Conservation (phyloP, 73 alveolate species). For the Uronychia setigera region DNA sequence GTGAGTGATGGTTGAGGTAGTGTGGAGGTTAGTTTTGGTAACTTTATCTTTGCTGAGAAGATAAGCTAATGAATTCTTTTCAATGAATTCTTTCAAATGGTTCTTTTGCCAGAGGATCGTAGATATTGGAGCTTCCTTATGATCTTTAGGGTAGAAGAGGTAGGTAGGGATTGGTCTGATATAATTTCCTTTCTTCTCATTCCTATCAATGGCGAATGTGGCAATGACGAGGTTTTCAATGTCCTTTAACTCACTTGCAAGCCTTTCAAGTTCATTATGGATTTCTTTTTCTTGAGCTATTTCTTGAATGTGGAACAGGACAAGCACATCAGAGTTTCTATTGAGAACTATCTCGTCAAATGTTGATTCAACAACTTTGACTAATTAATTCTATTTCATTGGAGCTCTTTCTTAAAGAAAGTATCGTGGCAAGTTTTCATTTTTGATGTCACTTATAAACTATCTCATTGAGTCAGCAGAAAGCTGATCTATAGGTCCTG, state of each 20-base stretch:
- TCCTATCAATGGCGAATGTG: conserved; percentile 77
- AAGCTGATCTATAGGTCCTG: too few species aligned
- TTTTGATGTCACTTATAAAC: too few species aligned
- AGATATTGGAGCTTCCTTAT: too few species aligned
- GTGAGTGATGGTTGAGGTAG: too few species aligned
- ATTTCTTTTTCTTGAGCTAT: conserved; percentile 97
- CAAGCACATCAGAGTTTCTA: conserved; percentile 90
- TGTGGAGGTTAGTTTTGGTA: too few species aligned
- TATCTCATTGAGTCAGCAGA: too few species aligned
- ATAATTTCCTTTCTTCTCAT: conserved; percentile 74
- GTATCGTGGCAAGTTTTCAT: too few species aligned
- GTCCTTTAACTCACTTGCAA: conserved; percentile 86
- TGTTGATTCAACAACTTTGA: conserved; percentile 91
- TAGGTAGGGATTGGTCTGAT: conserved; percentile 78
- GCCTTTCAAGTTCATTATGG: conserved; percentile 91
- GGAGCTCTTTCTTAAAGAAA: too few species aligned
- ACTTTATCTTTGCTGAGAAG: too few species aligned
- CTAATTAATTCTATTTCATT: conserved; percentile 70
- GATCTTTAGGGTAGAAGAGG: conserved; percentile 76
- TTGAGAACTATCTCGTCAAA: conserved; percentile 84
- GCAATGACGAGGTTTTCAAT: conserved; percentile 70
- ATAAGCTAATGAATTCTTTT: too few species aligned
- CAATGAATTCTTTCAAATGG: too few species aligned
- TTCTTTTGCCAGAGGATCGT: too few species aligned
- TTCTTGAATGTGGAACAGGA: conserved; percentile 97